A percentile compares a stretch with the other conserved stretches of the same genome.
These are phyloP conservation scores for Trichoderma guizhouense DNA, from an alignment of 2,329 filamentous ascomycete species.

Conservation along the genomic window DNA sequence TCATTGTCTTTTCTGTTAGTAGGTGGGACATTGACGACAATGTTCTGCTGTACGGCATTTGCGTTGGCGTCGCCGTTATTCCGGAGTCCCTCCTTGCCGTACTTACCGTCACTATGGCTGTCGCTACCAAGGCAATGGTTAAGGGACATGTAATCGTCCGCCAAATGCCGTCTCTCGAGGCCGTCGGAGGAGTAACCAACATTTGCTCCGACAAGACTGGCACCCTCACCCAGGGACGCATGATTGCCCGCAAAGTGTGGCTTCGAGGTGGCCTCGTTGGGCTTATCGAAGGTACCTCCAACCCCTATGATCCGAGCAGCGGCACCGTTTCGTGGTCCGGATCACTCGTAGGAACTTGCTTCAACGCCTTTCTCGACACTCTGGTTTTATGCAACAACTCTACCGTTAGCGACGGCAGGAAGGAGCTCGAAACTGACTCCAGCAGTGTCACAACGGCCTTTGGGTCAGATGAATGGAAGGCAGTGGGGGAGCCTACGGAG, in stretches of 20 bases:
- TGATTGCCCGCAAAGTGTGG: constrained; percentile 63
- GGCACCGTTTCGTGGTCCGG: constrained; percentile 48
- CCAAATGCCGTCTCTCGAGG: constrained; percentile 62
- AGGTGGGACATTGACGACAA: constrained; percentile 52
- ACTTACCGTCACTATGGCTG: constrained; percentile 67
- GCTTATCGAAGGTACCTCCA: constrained; percentile 51
- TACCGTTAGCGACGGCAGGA: constrained; percentile 46
- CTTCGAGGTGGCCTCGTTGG: constrained; percentile 53
- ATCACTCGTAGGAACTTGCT: constrained; percentile 37
- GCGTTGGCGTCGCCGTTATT: constrained; percentile 61
- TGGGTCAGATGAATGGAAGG: constrained; percentile 49
- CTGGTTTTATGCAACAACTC: constrained; percentile 62
- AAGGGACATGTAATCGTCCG: constrained; percentile 63
- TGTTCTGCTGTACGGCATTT: constrained; percentile 59
- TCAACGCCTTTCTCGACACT: constrained; percentile 50
- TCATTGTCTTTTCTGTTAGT: constrained; percentile 61
- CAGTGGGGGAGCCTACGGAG: constrained; percentile 66
- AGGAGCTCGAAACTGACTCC: constrained; percentile 45
- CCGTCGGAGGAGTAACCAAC: constrained; percentile 66
- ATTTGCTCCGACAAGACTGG: constrained; percentile 71
- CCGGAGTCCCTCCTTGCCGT: constrained; percentile 66
- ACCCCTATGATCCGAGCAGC: constrained; percentile 60
- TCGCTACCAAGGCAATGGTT: constrained; percentile 63
- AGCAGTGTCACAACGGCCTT: constrained; percentile 47
- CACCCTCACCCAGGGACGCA: constrained; percentile 63